These are phyloP conservation scores for Xylariaceae sp. DNA, from an alignment of 2,329 filamentous ascomycete species.

Conservation along the genomic window DNA sequence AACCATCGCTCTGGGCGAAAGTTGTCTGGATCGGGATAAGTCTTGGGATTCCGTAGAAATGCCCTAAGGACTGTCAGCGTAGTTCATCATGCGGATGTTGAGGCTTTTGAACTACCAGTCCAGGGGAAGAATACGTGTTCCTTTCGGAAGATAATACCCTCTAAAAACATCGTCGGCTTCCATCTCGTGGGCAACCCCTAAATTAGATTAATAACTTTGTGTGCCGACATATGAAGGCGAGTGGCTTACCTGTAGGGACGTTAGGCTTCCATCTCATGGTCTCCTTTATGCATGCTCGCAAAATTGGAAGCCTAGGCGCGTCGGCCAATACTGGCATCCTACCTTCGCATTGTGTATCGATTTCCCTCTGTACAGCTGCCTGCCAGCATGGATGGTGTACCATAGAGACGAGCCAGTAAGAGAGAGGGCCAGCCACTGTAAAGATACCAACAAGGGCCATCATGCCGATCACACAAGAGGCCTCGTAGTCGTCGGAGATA, in stretches of 20 bases:
- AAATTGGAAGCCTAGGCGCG: conserved; percentile 37
- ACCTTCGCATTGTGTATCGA: conserved; percentile 41
- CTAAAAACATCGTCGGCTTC: conserved; percentile 48
- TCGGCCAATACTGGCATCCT: conserved; percentile 41
- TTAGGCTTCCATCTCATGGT: conserved; percentile 44
- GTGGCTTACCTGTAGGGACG: conserved; percentile 35
- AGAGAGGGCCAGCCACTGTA: conserved; percentile 34
- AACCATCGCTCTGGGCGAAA: conserved; percentile 54
- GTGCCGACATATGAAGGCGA: not conserved
- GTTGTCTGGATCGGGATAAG: conserved; percentile 46
- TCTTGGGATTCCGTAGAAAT: conserved; percentile 47
- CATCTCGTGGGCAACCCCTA: conserved; percentile 47
- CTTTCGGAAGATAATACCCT: conserved; percentile 47
- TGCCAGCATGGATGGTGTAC: conserved; percentile 47
- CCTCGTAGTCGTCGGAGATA: conserved; percentile 30
- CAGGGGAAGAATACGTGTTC: conserved; percentile 38
- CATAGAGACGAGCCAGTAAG: conserved; percentile 41
- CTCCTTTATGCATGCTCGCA: conserved; percentile 45
- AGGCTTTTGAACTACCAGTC: conserved; percentile 33
- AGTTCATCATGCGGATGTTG: not conserved
- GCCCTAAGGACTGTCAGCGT: conserved; percentile 33
- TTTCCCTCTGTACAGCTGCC: conserved; percentile 40
- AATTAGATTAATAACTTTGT: conserved; percentile 6
- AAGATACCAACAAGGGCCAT: conserved; percentile 36
- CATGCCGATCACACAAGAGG: conserved; percentile 34